Percentiles rank a stretch among this genome's conserved stretches.
Conservation (phyloP, 2,329 filamentous ascomycete species). For the Hypoxylon sp. region DNA sequence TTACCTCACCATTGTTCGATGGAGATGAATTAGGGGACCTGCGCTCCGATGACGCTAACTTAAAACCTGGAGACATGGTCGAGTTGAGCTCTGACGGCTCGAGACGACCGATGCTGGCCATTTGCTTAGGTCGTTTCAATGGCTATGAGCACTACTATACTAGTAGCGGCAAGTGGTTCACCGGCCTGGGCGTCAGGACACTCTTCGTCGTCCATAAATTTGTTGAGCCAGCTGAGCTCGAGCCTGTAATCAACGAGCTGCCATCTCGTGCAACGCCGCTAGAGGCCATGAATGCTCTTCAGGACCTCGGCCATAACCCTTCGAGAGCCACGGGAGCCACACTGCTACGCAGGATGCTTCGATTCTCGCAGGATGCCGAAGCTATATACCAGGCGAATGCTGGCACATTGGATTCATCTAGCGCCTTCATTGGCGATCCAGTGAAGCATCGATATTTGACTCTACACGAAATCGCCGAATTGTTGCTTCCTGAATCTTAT, state of each 20-base stretch:
- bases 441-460: constrained; percentile 62
- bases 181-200: constrained; percentile 59
- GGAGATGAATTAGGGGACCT: constrained; percentile 57
- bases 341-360: constrained; percentile 64
- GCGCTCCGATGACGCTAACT: constrained; percentile 52
- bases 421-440: constrained; percentile 57
- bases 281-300: constrained; percentile 56
- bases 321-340: constrained; percentile 59
- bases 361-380: constrained; percentile 62
- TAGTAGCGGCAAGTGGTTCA: constrained; percentile 66
- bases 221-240: constrained; percentile 58
- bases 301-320: constrained; percentile 59
- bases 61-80: constrained; percentile 65
- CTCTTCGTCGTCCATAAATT: constrained; percentile 68
- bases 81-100: constrained; percentile 62
- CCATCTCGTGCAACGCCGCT: constrained; percentile 52
- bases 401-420: constrained; percentile 63
- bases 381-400: constrained; percentile 64
- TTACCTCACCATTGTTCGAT: constrained; percentile 54
- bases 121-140: constrained; percentile 68
- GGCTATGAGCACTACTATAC: constrained; percentile 69
- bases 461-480: constrained; percentile 65
- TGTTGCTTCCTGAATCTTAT: constrained; percentile 58
- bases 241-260: constrained; percentile 58
- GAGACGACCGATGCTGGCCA: constrained; percentile 64